phyloP scores from a whole-genome alignment of 129 eudicot species.

The Tanacetum coccineum region DNA sequence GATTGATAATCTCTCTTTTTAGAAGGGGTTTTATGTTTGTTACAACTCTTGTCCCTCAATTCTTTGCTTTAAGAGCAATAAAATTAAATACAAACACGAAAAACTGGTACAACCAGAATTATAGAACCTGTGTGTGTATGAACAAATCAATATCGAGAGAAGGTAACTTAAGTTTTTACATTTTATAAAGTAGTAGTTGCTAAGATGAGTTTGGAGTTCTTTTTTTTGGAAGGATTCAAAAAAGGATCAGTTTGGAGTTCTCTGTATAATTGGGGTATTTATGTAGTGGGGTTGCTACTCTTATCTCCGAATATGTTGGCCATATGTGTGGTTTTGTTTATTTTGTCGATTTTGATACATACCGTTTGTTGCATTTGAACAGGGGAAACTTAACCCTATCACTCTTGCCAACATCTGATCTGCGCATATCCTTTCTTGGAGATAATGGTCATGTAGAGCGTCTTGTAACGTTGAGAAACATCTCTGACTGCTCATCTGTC shows the following conservation, averaged over 20 bases:
- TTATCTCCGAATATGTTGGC: not conserved
- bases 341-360: slow-evolving; percentile 22
- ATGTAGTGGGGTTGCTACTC: not conserved
- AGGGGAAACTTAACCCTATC: slow-evolving; percentile 79
- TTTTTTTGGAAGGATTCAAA: not conserved
- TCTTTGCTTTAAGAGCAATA: not conserved
- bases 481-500: slow-evolving; percentile 39
- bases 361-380: slow-evolving; percentile 27
- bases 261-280: not conserved
- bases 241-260: not conserved
- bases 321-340: not conserved
- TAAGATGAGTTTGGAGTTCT: too few species aligned
- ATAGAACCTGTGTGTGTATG: not conserved
- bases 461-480: slow-evolving; percentile 50
- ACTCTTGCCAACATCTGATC: slow-evolving; percentile 78
- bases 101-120: not conserved
- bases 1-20: not conserved
- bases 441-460: slow-evolving; percentile 72
- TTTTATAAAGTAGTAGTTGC: not conserved
- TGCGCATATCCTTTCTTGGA: slow-evolving; percentile 69
- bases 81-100: not conserved
- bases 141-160: not conserved
- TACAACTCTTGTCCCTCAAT: slow-evolving; percentile 1
- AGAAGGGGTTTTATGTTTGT: not conserved
- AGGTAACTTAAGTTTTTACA: not conserved